Conservation (phyloP, 768 basidiomycete species). For the Myochromella boudieri region DNA sequence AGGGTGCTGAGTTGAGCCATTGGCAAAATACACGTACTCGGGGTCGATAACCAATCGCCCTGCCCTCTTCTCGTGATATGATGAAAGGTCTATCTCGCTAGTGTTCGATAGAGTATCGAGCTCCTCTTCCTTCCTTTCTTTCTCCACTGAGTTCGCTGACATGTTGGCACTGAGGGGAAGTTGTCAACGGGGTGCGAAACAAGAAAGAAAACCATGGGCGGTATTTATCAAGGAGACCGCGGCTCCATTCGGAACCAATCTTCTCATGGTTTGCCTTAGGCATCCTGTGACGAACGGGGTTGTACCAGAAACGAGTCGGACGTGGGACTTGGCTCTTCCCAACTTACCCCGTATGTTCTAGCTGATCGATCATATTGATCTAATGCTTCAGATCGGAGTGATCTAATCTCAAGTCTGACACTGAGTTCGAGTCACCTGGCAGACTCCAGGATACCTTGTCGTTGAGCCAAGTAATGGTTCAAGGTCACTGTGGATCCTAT, state of each 20-base stretch:
- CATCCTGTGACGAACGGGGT: background rate
- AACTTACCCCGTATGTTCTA: too few relatives aligned
- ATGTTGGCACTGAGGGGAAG: slow-evolving; percentile 7
- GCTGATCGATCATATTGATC: too few relatives aligned
- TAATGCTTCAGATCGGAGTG: too few relatives aligned
- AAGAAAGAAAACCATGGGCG: background rate
- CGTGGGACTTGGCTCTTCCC: too few relatives aligned
- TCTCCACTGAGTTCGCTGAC: slow-evolving; percentile 11
- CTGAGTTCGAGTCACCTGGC: too few relatives aligned
- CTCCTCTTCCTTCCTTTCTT: slow-evolving; percentile 2
- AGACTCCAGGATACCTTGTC: too few relatives aligned
- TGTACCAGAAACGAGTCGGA: too few relatives aligned
- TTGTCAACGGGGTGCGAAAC: background rate
- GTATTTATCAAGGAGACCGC: background rate
- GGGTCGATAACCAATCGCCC: slow-evolving; percentile 62
- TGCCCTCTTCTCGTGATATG: slow-evolving; percentile 51
- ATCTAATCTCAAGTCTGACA: too few relatives aligned
- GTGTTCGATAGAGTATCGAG: background rate
- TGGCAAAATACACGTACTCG: slow-evolving; percentile 33
- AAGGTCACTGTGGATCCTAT: too few relatives aligned
- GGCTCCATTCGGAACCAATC: background rate
- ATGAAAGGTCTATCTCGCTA: slow-evolving; percentile 26
- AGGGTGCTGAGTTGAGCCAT: background rate
- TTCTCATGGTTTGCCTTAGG: too few relatives aligned
- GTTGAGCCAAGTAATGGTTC: too few relatives aligned